A percentile compares a stretch with the other conserved stretches of the same genome.
Conservation (phyloP, 2,329 filamentous ascomycete species). For the Xylariaceae sp. region DNA sequence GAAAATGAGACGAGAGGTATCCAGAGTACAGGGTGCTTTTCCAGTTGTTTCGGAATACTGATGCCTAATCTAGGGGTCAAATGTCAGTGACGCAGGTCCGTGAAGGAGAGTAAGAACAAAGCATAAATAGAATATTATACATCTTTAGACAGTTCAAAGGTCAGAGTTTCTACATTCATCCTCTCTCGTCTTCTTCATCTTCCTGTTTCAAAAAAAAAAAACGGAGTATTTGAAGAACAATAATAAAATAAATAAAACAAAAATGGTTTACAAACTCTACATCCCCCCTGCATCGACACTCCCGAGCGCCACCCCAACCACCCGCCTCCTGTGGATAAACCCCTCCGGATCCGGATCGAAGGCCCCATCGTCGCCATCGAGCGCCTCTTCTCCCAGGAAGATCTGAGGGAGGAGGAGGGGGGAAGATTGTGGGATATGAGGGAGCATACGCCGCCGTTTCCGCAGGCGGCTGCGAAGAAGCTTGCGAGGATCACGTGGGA, state of each 20-base stretch:
- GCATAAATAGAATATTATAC: too few species aligned
- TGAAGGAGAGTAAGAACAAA: too few species aligned
- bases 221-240: neutral
- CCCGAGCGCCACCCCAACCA: slow-evolving; percentile 9
- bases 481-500: slow-evolving; percentile 13
- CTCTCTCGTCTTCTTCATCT: neutral
- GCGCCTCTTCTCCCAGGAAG: slow-evolving; percentile 11
- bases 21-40: too few species aligned
- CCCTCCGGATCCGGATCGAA: slow-evolving; percentile 17
- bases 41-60: too few species aligned
- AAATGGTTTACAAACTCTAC: slow-evolving; percentile 4
- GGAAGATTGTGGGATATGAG: slow-evolving; percentile 11
- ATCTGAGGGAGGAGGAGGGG: neutral
- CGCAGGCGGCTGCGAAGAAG: slow-evolving; percentile 3
- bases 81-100: too few species aligned
- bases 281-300: slow-evolving; percentile 11
- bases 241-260: neutral
- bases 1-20: too few species aligned
- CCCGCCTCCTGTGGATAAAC: slow-evolving; percentile 9
- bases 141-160: too few species aligned
- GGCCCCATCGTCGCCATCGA: slow-evolving; percentile 15
- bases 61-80: too few species aligned
- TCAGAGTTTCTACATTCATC: neutral
- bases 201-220: neutral
- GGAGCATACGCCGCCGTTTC: slow-evolving; percentile 2